Conservation (phyloP, 805 yeast genomes). For the Kodamaea kakaduensis region DNA sequence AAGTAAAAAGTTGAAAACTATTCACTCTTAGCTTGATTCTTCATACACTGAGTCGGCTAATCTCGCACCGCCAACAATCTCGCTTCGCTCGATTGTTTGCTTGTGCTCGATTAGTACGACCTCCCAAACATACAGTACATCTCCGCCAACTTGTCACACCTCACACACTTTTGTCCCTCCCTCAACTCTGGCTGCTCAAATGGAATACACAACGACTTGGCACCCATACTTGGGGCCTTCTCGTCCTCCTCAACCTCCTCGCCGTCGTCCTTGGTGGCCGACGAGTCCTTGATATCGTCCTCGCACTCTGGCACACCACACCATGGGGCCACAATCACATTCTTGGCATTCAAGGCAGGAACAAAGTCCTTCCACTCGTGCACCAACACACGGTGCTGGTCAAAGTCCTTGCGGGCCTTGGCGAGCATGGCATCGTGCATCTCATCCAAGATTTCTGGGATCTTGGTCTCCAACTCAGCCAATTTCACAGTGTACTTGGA, state of each 20-base stretch:
- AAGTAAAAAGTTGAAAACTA: too few relatives aligned
- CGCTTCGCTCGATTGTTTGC: neutral
- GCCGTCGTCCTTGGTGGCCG: slow-evolving; percentile 77
- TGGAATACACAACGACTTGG: slow-evolving; percentile 96
- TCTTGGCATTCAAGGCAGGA: slow-evolving; percentile 85
- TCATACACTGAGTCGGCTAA: neutral
- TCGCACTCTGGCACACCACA: slow-evolving; percentile 94
- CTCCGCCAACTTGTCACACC: slow-evolving; percentile 71
- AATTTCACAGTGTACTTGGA: slow-evolving; percentile 67
- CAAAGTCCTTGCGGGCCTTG: slow-evolving; percentile 79
- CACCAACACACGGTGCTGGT: slow-evolving; percentile 77
- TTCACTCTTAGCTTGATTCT: neutral
- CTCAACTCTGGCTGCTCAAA: slow-evolving; percentile 82
- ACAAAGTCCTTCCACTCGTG: slow-evolving; percentile 89
- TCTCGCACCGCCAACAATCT: neutral
- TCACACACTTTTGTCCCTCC: slow-evolving; percentile 80
- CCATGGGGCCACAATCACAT: slow-evolving; percentile 93
- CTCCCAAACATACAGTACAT: slow-evolving; percentile 96
- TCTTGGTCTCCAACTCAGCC: slow-evolving; percentile 56
- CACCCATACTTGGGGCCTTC: slow-evolving; percentile 98
- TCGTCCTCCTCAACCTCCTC: slow-evolving; percentile 87
- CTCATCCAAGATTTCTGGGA: slow-evolving; percentile 75
- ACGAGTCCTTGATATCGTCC: slow-evolving; percentile 90
- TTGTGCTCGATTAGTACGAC: slow-evolving; percentile 57
- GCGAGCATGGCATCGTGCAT: slow-evolving; percentile 72